Percentiles rank a stretch among this genome's conserved stretches.
These are phyloP conservation scores for Yarrowia hollandica DNA, from an alignment of 805 yeast species.

Conservation along the genomic window DNA sequence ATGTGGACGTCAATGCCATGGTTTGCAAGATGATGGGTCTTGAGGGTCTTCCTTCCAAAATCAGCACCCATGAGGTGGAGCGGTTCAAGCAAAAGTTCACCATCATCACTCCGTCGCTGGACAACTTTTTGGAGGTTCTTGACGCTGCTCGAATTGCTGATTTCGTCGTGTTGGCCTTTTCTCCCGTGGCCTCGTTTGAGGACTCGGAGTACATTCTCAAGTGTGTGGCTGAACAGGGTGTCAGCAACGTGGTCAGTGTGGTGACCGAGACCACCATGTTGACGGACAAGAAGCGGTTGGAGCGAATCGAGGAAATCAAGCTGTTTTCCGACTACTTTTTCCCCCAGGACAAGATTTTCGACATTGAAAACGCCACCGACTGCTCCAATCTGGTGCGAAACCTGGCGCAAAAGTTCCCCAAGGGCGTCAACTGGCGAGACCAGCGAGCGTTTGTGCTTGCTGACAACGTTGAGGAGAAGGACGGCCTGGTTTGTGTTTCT, in stretches of 20 bases:
- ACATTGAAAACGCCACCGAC: conserved; percentile 67
- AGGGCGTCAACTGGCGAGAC: conserved; percentile 87
- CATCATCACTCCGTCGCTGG: conserved; percentile 65
- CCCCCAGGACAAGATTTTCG: conserved; percentile 71
- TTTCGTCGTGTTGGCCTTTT: conserved; percentile 83
- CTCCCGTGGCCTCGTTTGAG: conserved; percentile 77
- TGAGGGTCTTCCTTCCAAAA: background rate
- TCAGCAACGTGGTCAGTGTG: conserved; percentile 57
- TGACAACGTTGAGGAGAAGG: conserved; percentile 47
- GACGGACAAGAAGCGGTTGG: conserved; percentile 57
- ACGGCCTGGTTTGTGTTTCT: conserved; percentile 56
- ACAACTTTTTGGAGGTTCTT: conserved; percentile 64
- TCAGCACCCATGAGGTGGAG: conserved; percentile 43
- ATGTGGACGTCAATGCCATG: conserved; percentile 48
- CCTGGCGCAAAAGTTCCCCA: conserved; percentile 84
- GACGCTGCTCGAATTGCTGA: conserved; percentile 91
- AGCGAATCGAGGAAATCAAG: conserved; percentile 61
- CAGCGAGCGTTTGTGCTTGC: conserved; percentile 85
- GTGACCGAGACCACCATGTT: conserved; percentile 23
- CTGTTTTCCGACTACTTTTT: conserved; percentile 79
- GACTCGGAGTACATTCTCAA: conserved; percentile 89
- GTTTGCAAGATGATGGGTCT: conserved; percentile 35
- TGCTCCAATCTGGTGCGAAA: conserved; percentile 69
- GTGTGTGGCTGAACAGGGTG: conserved; percentile 89
- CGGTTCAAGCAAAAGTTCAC: conserved; percentile 77